Conservation (phyloP, 805 yeast species). For the Suhomyces canberraensis region DNA sequence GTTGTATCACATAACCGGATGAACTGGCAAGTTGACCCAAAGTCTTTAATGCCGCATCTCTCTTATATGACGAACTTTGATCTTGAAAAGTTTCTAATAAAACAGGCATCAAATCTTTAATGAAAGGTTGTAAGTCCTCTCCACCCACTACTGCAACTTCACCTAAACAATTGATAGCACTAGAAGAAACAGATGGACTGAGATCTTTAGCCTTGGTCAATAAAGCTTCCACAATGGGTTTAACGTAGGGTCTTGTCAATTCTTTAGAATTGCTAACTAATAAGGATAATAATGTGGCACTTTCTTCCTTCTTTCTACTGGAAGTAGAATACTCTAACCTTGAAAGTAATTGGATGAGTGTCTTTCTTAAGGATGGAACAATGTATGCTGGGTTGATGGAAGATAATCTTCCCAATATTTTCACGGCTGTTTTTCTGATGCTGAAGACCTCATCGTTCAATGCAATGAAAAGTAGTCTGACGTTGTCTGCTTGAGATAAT, state of each 20-base stretch:
- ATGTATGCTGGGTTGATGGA: constrained; percentile 91
- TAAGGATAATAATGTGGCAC: constrained; percentile 69
- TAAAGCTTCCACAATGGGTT: constrained; percentile 83
- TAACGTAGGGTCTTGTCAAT: constrained; percentile 85
- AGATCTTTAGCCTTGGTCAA: constrained; percentile 71
- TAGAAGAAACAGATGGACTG: constrained; percentile 80
- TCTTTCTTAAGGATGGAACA: constrained; percentile 86
- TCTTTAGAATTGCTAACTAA: constrained; percentile 76
- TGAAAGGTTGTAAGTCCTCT: constrained; percentile 70
- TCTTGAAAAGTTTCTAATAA: constrained; percentile 86
- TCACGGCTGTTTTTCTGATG: constrained; percentile 74
- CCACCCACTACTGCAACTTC: constrained; percentile 88
- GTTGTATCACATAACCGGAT: constrained; percentile 93
- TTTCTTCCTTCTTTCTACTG: constrained; percentile 77
- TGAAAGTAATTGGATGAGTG: constrained; percentile 79
- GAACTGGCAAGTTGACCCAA: constrained; percentile 86
- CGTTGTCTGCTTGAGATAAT: constrained; percentile 89
- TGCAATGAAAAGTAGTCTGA: constrained; percentile 79
- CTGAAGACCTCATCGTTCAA: constrained; percentile 86
- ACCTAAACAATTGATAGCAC: constrained; percentile 83
- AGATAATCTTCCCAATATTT: constrained; percentile 79
- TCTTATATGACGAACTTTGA: constrained; percentile 80
- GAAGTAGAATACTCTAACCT: constrained; percentile 79
- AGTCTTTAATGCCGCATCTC: constrained; percentile 86
- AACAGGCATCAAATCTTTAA: constrained; percentile 79